Evolutionary conservation across 2,329 filamentous ascomycete species (phyloP), one percentile per base, ranked within the genome.

Genomic region (Orbilia oligospora): DNA sequence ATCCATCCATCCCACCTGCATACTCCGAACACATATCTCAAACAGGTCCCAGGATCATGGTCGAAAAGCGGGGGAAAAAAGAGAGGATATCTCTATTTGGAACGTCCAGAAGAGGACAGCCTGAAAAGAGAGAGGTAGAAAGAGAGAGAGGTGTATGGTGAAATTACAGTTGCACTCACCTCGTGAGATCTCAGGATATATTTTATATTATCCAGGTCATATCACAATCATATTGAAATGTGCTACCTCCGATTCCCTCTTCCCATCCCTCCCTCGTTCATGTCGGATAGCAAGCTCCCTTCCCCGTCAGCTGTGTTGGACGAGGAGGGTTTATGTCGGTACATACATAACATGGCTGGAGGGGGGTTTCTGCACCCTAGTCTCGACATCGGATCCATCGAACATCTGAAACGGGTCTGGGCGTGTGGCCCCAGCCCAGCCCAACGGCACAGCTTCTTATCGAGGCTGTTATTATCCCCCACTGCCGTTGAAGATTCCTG

Each of bases 321-420:
- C 72, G 61, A 71, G 44, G 49, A 71, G 49, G 44, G 58, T 48
- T 24, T 46, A 70, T 27, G 53, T 44, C 63, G 65, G 27, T 64
- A 36, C 55, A 46, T 61, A 46, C 18, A 46, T 46, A 46, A 46
- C 44, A 46, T 46, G 44, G n/a, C 44, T 8, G n/a, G n/a, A 46
- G 44, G 33, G 48, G 33, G 36, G n/a, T 9, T 65, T 58, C 53
- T 49, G 66, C 30, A 70, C 53, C 68, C 72, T 53, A 24, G 73
- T 66, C 67, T 77, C 58, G 72, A 77, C 65, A 66, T 77, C 65
- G 71, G 65, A 70, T 68, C 67, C 67, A 71, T 71, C 73, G 61
- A 71, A 67, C 67, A 77, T 77, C 73, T 77, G 73, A 77, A 77
- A 77, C 73, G 67, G 41, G 64, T 68, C 71, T 75, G 64, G 71